Base-by-base conservation (phyloP, 1,284 basidiomycete species). In the Papiliotrema flavescens region DNA sequence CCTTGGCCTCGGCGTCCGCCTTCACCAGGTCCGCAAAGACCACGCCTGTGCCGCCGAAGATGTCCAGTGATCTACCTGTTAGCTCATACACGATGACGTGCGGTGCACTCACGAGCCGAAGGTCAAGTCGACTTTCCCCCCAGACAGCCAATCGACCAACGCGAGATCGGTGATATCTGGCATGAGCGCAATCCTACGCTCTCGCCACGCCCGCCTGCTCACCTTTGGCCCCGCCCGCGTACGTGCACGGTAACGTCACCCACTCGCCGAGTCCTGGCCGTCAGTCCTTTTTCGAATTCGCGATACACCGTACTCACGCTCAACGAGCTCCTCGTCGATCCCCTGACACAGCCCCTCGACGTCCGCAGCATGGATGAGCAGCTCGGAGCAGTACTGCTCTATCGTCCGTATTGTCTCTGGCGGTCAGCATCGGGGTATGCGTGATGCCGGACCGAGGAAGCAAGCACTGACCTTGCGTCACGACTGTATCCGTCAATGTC, bases 341-440 rank as follows among this genome's bases (percentile, higher is more conserved):
- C 96, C 96, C 77, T 93, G 86, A 75, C 96, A 98, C 32, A 98
- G 79, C 0, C 96, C 96, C 74, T 99, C 96, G 3, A 98, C 93
- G 66, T 98, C 96, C 4, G 96, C 96, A 0, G 96, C 95, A 75
- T 98, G 96, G 42, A 99, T 84, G 37, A 99, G 78, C 65, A 98
- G 92, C 74, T 98, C 96, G 65, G 92, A 95, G 70, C 43, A 63
- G 56, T 60, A 56, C n/a, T 37, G 34, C 48, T 72, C 70, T n/a
- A 75, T 70, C 23, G 55, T 55, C 28, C 44, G 20, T 48, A 75
- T 71, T n/a, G 59, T 67, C 40, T 70, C 71, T 60, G 55, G 49
- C 37, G 26, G 34, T 53, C 47, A 51, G 45, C 39, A 11, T 14
- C 15, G 3, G 5, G 37, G n/a, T n/a, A n/a, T 47, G 13, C 17